Evolutionary conservation across 192 early-diverging fungal genomes (phyloP), one percentile per base, ranked within the genome.

Genomic region (Phycomyces blakesleeanus): DNA sequence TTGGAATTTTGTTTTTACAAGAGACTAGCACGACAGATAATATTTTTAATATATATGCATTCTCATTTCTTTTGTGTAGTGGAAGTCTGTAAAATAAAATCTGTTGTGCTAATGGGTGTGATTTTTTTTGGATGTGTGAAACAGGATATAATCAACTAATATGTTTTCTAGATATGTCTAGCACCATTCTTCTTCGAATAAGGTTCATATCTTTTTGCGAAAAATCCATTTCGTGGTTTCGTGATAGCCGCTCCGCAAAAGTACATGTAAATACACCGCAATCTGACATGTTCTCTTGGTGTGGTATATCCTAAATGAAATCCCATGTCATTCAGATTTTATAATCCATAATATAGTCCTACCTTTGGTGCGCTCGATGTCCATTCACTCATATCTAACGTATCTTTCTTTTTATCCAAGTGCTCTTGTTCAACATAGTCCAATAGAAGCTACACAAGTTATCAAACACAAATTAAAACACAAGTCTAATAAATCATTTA

Each of bases 231-330:
- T 64, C 57, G 0, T 74, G 75, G n/a, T 69, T 59, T n/a, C 91
- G 73, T 1, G 85, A 60, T 14, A 76, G 60, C 64, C 85, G 83
- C 60, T 98, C 93, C 7, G 92, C 89, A 81, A 96, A 95, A 15
- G 87, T 87, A 59, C 85, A 88, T 0, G 93, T 87, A 70, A 98
- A 98, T 5, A 97, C 93, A 9, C 96, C 96, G 67, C 96, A 98
- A 78, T 98, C 96, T 55, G 85, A 93, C 15, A 89, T 89, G 64
- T 98, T 98, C 27, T 74, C 51, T 73, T 98, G 96, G 5, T 74
- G 69, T 0, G 96, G 96, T 34, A 91, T 89, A 63, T 87, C 75
- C 75, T 93, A 76, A 16, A 61, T 55, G 47, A 40, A 41, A 29
- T 27, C 14, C 11, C n/a, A 18, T 29, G 37, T 44, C 38, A 56